Base-by-base conservation (phyloP, 768 basidiomycete species). In the Dacryopinax spathularia region DNA sequence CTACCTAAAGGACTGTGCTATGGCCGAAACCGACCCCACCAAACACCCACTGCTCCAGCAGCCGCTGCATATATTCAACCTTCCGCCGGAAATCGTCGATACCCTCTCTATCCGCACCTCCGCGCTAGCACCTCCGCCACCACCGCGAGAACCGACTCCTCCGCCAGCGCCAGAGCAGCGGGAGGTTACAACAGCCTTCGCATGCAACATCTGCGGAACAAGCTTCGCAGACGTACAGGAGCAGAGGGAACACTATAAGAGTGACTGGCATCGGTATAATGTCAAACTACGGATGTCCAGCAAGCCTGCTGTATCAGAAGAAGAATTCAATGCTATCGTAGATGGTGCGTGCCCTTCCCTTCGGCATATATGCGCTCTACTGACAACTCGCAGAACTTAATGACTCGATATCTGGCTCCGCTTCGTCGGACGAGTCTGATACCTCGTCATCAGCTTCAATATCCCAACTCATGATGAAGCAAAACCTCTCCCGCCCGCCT, bases 231-330 rank as follows among this genome's bases (percentile, higher is more conserved):
- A 86, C 64, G 81, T 98, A 5, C 84, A 88, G 34, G 88, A 88
- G 64, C 92, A 97, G 69, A 80, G 93, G 60, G 72, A 76, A 1
- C 95, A 98, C 74, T 96, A 89, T 73, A 84, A 85, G 68, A 90
- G 89, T 10, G 95, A 99, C 74, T 98, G 95, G 96, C 95, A 99
- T 79, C 83, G 93, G 64, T 98, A 95, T 76, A 98, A 98, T 72
- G 89, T 93, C 68, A 96, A 95, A 75, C 80, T 83, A 56, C 84
- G 85, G 63, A 75, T 92, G 60, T 76, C 79, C 60, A 86, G 86
- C 5, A 80, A 82, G 10, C 76, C 78, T 22, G 73, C 84, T 27
- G 83, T 92, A 22, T 77, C 82, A 0, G 89, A 91, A 70, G 71
- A 79, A 29, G 81, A 84, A 18, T 99, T 95, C 69, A 76, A 82